phyloP scores from a whole-genome alignment of 306 rosid species.

The Erythrophleum fordii region DNA sequence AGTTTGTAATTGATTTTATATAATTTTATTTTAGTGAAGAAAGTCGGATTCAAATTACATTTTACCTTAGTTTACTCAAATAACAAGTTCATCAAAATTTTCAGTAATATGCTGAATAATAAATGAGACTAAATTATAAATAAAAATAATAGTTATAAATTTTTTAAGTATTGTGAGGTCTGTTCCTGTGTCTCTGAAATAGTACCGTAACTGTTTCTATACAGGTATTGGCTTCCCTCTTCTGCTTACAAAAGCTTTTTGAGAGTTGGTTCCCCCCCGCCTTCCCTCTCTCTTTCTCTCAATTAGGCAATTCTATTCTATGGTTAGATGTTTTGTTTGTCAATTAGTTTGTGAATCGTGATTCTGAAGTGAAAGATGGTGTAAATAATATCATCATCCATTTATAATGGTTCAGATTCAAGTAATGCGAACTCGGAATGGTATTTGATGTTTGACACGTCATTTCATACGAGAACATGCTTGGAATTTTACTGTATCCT shows the following conservation, averaged over 20 bases:
- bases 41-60: too few species aligned
- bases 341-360: too few species aligned
- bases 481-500: not conserved
- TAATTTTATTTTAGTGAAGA: too few species aligned
- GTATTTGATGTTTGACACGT: not conserved
- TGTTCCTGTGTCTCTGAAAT: not conserved
- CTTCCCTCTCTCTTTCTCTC: too few species aligned
- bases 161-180: not conserved
- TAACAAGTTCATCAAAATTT: not conserved
- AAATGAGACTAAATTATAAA: not conserved
- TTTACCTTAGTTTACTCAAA: not conserved
- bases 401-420: not conserved
- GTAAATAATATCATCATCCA: not conserved
- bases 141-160: not conserved
- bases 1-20: not conserved
- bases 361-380: not conserved
- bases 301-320: too few species aligned
- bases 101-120: not conserved
- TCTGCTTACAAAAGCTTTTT: not conserved
- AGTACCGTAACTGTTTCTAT: not conserved
- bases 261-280: too few species aligned
- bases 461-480: not conserved
- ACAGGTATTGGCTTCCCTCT: not conserved
- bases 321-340: too few species aligned
- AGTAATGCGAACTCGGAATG: not conserved